Evolutionary conservation across 768 basidiomycete species (phyloP), one percentile per base, ranked within the genome.

Genomic region (Phlegmacium glaucopus): DNA sequence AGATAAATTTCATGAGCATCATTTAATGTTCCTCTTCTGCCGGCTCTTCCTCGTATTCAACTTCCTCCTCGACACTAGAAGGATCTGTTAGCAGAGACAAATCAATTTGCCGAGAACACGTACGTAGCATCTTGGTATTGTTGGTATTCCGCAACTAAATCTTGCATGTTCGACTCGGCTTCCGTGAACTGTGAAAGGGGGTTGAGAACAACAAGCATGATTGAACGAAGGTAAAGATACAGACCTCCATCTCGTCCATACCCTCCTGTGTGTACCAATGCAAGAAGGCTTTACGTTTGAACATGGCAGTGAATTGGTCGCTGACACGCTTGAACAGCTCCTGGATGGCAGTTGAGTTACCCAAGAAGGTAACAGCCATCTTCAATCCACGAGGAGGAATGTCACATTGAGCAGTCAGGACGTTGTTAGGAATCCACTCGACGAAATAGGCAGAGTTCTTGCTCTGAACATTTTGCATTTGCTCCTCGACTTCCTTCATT

Each of bases 401-500:
- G 73, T 96, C 93, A 77, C 95, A 98, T 71, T 97, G 94, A 52
- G 96, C 94, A 32, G 93, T 94, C 61, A 94, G 83, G 50, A 98
- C 90, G 62, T 98, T 98, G 84, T 96, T 96, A 60, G 96, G 96
- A 57, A 99, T 98, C 96, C 96, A 99, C 71, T 99, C 94, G 56
- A 97, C 94, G 61, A 97, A 98, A 78, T 96, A 94, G 5, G 91
- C 87, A 28, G 92, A 89, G 78, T 97, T 96, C 82, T 95, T 96
- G 80, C 81, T 91, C 72, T 94, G 90, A 28, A 98, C 93, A 58
- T 86, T 89, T 71, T 94, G 88, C 93, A 98, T 97, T 63, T 95
- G 91, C 65, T 98, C 96, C 72, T 99, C 96, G 47, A 99, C 92
- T 66, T 99, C 96, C 72, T 95, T 95, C 94, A 98, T 97, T n/a